These are phyloP conservation scores for Neonectria hederae DNA, from an alignment of 2,329 filamentous ascomycete genomes.

Conservation along the genomic window DNA sequence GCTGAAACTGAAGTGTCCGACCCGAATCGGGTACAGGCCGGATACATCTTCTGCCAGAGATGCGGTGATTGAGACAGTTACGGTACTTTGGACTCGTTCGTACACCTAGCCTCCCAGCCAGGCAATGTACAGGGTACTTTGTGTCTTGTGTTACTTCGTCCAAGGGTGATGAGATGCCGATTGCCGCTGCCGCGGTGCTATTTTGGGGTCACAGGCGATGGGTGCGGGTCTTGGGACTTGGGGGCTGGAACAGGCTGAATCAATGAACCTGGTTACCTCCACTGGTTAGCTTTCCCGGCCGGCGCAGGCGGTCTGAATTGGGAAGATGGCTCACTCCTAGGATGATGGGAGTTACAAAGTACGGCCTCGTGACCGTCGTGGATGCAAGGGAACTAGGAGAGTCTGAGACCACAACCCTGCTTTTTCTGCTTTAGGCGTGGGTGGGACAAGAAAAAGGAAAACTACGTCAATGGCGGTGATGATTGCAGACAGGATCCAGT, in stretches of 20 bases:
- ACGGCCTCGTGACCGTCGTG: conserved; percentile 20
- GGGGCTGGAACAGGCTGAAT: neutral
- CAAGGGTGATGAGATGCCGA: conserved; percentile 20
- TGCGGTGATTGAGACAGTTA: neutral
- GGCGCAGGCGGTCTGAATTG: conserved; percentile 20
- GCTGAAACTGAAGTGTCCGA: neutral
- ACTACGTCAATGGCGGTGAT: neutral
- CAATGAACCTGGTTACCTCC: conserved; percentile 1
- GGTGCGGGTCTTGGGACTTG: neutral
- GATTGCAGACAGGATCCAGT: neutral
- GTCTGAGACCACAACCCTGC: conserved; percentile 23
- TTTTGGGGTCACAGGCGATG: conserved; percentile 14
- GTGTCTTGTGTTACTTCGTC: neutral
- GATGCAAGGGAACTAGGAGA: conserved; percentile 25
- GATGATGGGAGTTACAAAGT: conserved; percentile 7
- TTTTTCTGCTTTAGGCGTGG: conserved; percentile 2
- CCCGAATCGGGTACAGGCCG: neutral
- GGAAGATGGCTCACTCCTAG: neutral
- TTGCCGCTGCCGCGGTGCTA: conserved; percentile 25
- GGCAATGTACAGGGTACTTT: neutral
- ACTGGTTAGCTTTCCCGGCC: conserved; percentile 13
- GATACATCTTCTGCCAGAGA: neutral
- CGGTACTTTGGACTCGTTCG: neutral
- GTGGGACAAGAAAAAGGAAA: conserved; percentile 20
- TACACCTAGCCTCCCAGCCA: neutral